Evolutionary conservation across 129 eudicot species (phyloP).

Genomic region (Heracleum sosnowskyi): DNA sequence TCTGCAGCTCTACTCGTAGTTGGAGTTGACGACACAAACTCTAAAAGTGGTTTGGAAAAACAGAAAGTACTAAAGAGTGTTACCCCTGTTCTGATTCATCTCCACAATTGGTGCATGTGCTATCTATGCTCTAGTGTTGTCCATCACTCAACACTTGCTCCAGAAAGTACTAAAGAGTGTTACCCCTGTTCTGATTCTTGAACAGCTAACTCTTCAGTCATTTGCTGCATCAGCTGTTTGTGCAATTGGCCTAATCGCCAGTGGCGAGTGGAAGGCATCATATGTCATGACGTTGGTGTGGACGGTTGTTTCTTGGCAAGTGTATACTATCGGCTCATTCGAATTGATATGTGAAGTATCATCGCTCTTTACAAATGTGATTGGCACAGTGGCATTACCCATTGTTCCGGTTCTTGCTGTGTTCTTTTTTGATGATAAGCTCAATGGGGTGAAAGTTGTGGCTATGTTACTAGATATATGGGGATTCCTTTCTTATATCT

Average conservation of each 20-base stretch:
- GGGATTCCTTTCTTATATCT: constrained; percentile 24
- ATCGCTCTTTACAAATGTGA: constrained; percentile 19
- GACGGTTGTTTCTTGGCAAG: too few relatives aligned
- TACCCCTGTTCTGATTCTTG: constrained; percentile 6
- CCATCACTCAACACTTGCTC: too few relatives aligned
- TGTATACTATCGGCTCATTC: constrained; percentile 12
- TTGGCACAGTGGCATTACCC: constrained; percentile 20
- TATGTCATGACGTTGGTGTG: constrained; percentile 19
- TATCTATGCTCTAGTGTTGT: constrained; percentile 16
- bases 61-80: too few relatives aligned
- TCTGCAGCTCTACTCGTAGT: constrained; percentile 24
- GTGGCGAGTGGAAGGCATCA: constrained; percentile 16
- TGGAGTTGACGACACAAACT: constrained; percentile 3
- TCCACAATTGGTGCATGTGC: constrained; percentile 31
- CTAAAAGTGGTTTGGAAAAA: not conserved
- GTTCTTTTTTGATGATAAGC: constrained; percentile 18
- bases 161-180: constrained; percentile 8
- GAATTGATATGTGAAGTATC: constrained; percentile 15
- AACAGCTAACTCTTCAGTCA: constrained; percentile 12
- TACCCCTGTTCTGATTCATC: constrained; percentile 27
- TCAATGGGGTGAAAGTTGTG: constrained; percentile 19
- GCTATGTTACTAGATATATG: constrained; percentile 21
- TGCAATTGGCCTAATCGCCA: not conserved
- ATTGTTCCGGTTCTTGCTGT: constrained; percentile 17
- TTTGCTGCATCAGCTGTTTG: constrained; percentile 2